phyloP scores from a whole-genome alignment of 768 basidiomycete species.

The Lactarius sanguifluus region DNA sequence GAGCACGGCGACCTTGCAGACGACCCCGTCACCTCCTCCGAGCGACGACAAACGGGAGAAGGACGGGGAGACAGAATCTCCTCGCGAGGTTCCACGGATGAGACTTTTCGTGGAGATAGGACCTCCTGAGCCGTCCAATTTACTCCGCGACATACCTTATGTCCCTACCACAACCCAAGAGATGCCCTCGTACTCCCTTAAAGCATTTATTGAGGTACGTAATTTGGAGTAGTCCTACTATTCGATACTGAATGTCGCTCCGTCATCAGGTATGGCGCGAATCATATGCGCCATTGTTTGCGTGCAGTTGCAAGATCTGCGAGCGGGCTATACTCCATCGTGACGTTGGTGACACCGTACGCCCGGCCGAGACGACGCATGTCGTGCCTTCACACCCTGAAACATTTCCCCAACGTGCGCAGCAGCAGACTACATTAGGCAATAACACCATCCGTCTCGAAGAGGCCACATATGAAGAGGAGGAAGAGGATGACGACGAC shows the following conservation, averaged over 20 bases:
- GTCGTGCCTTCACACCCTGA: slow-evolving; percentile 35
- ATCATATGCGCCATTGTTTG: slow-evolving; percentile 67
- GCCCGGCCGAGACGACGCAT: slow-evolving; percentile 19
- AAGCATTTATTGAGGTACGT: slow-evolving; percentile 58
- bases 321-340: slow-evolving; percentile 60
- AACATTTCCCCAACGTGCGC: slow-evolving; percentile 19
- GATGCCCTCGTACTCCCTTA: slow-evolving; percentile 36
- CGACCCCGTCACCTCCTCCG: slow-evolving; percentile 77
- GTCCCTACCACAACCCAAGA: slow-evolving; percentile 62
- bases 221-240: background rate
- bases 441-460: slow-evolving; percentile 33
- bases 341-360: slow-evolving; percentile 43
- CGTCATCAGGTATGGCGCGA: slow-evolving; percentile 65
- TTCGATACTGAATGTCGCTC: slow-evolving; percentile 11
- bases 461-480: slow-evolving; percentile 32
- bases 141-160: slow-evolving; percentile 67
- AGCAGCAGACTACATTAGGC: slow-evolving; percentile 9
- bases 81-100: slow-evolving; percentile 32
- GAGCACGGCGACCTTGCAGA: slow-evolving; percentile 71
- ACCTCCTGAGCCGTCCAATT: slow-evolving; percentile 57
- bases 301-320: slow-evolving; percentile 73
- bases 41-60: slow-evolving; percentile 41
- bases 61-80: slow-evolving; percentile 36
- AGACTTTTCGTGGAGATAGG: slow-evolving; percentile 49
- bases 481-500: slow-evolving; percentile 39